Percentiles rank a stretch among this genome's conserved stretches.
Conservation (phyloP, 768 basidiomycete species). For the Suillus weaverae region DNA sequence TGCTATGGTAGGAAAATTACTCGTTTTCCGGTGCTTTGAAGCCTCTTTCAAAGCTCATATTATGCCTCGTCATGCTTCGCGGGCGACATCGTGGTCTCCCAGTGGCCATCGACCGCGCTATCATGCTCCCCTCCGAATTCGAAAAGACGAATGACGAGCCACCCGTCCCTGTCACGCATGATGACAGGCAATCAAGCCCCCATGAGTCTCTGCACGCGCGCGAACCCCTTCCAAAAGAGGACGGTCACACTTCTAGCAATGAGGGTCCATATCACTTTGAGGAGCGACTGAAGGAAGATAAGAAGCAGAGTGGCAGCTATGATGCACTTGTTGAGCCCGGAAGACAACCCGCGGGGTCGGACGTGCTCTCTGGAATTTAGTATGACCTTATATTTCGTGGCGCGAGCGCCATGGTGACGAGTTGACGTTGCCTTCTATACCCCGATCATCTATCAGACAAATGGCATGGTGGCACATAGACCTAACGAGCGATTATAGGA, state of each 20-base stretch:
- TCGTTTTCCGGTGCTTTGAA: constrained; percentile 79
- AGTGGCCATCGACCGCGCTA: constrained; percentile 84
- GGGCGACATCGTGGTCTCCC: constrained; percentile 89
- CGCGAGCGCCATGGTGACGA: neutral
- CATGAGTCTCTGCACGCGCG: neutral
- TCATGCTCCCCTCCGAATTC: constrained; percentile 75
- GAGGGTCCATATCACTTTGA: neutral
- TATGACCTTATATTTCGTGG: neutral
- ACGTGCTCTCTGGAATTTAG: neutral
- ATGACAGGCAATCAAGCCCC: constrained; percentile 16
- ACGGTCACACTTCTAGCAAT: neutral
- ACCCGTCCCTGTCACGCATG: constrained; percentile 4
- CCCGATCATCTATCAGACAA: neutral
- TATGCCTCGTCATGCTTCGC: constrained; percentile 90
- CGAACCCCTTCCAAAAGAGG: neutral
- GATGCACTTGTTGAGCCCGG: constrained; percentile 2
- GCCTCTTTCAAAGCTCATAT: constrained; percentile 82
- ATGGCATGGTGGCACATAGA: neutral
- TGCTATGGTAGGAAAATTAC: constrained; percentile 61
- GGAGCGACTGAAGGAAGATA: neutral
- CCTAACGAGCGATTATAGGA: neutral
- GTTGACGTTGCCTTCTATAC: neutral
- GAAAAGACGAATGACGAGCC: constrained; percentile 27
- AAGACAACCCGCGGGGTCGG: neutral
- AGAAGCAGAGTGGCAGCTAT: neutral